Conservation (phyloP, 2,329 filamentous ascomycete species). For the Xylariaceae sp. region DNA sequence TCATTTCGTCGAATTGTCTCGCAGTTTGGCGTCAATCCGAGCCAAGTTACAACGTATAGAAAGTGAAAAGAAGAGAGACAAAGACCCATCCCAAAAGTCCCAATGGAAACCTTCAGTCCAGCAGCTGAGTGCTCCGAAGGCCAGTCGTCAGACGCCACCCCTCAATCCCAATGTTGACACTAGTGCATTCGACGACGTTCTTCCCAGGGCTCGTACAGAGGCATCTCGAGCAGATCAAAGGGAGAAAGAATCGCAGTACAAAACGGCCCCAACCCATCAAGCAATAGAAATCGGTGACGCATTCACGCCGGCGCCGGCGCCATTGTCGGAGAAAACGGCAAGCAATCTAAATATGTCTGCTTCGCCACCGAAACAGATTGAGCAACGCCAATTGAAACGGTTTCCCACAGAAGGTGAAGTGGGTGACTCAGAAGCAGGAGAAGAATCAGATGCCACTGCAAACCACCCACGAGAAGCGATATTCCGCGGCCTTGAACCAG, state of each 20-base stretch:
- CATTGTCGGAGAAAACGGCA: slow-evolving; percentile 41
- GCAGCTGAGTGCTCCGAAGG: slow-evolving; percentile 7
- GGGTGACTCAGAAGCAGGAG: slow-evolving; percentile 42
- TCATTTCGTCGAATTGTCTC: slow-evolving; percentile 45
- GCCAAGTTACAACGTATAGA: slow-evolving; percentile 11
- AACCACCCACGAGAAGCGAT: slow-evolving; percentile 7
- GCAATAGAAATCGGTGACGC: slow-evolving; percentile 27
- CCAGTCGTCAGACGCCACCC: slow-evolving; percentile 15
- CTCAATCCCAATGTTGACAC: slow-evolving; percentile 36
- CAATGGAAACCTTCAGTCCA: slow-evolving; percentile 20
- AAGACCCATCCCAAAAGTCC: slow-evolving; percentile 18
- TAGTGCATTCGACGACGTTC: slow-evolving; percentile 39
- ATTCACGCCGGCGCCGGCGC: slow-evolving; percentile 27
- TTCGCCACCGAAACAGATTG: slow-evolving; percentile 27
- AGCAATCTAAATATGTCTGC: slow-evolving; percentile 43
- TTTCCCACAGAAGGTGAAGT: slow-evolving; percentile 37
- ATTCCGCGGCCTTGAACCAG: slow-evolving; percentile 10
- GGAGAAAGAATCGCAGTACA: slow-evolving; percentile 32
- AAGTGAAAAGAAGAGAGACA: slow-evolving; percentile 18
- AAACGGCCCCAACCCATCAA: slow-evolving; percentile 41
- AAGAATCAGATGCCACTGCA: slow-evolving; percentile 25
- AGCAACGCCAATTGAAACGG: slow-evolving; percentile 29
- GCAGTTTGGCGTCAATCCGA: slow-evolving; percentile 11
- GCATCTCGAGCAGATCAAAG: slow-evolving; percentile 7
- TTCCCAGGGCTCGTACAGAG: slow-evolving; percentile 17